These are phyloP conservation scores for Chrysoporthe puriensis DNA, from an alignment of 2,329 filamentous ascomycete species.

Conservation along the genomic window DNA sequence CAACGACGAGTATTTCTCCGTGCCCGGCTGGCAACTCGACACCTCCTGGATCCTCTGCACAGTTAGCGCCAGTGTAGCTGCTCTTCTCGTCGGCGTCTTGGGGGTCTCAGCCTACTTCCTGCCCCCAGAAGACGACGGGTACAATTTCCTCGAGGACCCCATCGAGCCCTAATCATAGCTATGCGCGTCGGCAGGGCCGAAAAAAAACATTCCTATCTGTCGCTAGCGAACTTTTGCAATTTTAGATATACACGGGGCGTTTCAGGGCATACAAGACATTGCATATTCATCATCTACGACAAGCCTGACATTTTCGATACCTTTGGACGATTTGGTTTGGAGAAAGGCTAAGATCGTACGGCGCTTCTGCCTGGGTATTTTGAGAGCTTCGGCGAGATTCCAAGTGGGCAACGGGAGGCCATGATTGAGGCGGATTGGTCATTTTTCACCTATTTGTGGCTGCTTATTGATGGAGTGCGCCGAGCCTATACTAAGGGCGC, in stretches of 20 bases:
- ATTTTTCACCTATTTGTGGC: background rate
- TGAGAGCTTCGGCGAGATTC: background rate
- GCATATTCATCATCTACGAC: constrained; percentile 21
- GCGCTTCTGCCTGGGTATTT: background rate
- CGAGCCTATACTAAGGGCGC: background rate
- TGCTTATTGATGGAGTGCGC: background rate
- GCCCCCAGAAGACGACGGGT: constrained; percentile 76
- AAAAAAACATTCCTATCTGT: background rate
- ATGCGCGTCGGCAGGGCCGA: background rate
- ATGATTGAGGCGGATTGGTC: background rate
- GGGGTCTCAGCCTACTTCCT: constrained; percentile 69
- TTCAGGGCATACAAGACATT: constrained; percentile 25
- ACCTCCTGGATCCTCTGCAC: constrained; percentile 75
- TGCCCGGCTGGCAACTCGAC: constrained; percentile 79
- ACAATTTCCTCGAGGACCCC: constrained; percentile 67
- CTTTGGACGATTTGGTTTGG: constrained; percentile 17
- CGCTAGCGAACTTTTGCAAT: background rate
- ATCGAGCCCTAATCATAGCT: constrained; percentile 45
- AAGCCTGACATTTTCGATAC: constrained; percentile 24
- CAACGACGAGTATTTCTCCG: constrained; percentile 79
- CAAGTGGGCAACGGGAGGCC: background rate
- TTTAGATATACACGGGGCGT: constrained; percentile 28
- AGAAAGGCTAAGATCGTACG: background rate
- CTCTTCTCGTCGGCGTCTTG: constrained; percentile 61
- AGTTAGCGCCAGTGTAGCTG: constrained; percentile 56